These are phyloP conservation scores for Boletellus deceptivus DNA, from an alignment of 1,284 basidiomycete genomes.

Conservation along the genomic window DNA sequence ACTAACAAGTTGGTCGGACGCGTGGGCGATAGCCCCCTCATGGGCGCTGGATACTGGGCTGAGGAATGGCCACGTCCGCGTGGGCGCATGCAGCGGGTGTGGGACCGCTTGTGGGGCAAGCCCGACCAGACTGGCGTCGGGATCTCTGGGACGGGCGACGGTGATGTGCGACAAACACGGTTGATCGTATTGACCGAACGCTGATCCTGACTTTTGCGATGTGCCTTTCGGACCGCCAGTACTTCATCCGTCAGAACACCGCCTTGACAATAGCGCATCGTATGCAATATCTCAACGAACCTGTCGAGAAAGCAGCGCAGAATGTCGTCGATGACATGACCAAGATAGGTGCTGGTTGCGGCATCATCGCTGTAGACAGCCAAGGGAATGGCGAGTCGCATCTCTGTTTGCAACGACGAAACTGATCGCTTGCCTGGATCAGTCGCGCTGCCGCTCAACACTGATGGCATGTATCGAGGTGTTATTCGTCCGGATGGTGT, in stretches of 20 bases:
- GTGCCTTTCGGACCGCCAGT: slow-evolving; percentile 39
- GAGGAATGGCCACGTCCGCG: slow-evolving; percentile 57
- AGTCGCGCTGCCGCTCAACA: slow-evolving; percentile 73
- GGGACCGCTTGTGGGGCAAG: too few relatives aligned
- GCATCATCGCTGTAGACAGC: slow-evolving; percentile 68
- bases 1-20: slow-evolving; percentile 83
- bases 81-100: too few relatives aligned
- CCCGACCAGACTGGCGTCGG: slow-evolving; percentile 49
- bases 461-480: slow-evolving; percentile 79
- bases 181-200: too few relatives aligned
- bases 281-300: slow-evolving; percentile 59
- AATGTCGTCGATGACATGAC: slow-evolving; percentile 58
- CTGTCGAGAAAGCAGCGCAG: slow-evolving; percentile 53
- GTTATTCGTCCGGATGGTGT: slow-evolving; percentile 64
- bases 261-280: slow-evolving; percentile 65
- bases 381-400: slow-evolving; percentile 53
- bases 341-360: slow-evolving; percentile 59
- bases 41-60: slow-evolving; percentile 81
- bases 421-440: slow-evolving; percentile 6
- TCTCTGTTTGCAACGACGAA: background rate
- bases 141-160: slow-evolving; percentile 79
- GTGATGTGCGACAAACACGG: slow-evolving; percentile 53
- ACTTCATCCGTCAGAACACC: slow-evolving; percentile 71
- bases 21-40: slow-evolving; percentile 76
- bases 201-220: too few relatives aligned